These are phyloP conservation scores for Tulasnella sp. DNA, from an alignment of 768 basidiomycete genomes.

Conservation along the genomic window DNA sequence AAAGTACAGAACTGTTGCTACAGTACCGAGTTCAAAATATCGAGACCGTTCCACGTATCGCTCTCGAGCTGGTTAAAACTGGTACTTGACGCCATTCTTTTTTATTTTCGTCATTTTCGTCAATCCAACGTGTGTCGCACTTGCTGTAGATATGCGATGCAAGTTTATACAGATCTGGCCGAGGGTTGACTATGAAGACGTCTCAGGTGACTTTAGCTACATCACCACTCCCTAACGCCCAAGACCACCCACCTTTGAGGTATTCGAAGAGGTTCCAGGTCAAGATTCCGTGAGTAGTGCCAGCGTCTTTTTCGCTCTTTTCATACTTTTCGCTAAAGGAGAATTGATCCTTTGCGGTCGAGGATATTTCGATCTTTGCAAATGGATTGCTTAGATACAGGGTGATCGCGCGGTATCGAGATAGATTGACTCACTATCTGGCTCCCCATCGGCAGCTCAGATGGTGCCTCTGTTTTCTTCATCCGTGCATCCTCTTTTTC, in stretches of 20 bases:
- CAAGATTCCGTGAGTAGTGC: not conserved
- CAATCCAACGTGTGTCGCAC: not conserved
- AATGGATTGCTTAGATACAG: not conserved
- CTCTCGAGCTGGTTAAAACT: not conserved
- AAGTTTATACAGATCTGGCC: not conserved
- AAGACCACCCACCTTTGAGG: not conserved
- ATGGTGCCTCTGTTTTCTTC: not conserved
- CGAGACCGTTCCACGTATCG: not conserved
- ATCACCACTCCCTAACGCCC: not conserved
- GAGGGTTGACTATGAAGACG: not conserved
- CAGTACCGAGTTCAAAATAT: not conserved
- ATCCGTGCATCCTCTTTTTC: not conserved
- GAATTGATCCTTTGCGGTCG: not conserved
- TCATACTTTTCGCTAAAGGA: not conserved
- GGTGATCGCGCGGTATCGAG: not conserved
- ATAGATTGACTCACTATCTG: not conserved
- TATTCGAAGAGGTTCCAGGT: not conserved
- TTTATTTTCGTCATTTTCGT: not conserved
- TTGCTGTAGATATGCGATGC: not conserved
- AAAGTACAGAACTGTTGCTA: no score
- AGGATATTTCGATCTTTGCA: not conserved
- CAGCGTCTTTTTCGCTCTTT: not conserved
- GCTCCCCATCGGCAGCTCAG: not conserved
- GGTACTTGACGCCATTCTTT: not conserved
- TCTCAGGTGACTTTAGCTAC: not conserved